Evolutionary conservation across 306 rosid genomes (phyloP), one percentile per base, ranked within the genome.

Genomic region (Acacia acuminata): DNA sequence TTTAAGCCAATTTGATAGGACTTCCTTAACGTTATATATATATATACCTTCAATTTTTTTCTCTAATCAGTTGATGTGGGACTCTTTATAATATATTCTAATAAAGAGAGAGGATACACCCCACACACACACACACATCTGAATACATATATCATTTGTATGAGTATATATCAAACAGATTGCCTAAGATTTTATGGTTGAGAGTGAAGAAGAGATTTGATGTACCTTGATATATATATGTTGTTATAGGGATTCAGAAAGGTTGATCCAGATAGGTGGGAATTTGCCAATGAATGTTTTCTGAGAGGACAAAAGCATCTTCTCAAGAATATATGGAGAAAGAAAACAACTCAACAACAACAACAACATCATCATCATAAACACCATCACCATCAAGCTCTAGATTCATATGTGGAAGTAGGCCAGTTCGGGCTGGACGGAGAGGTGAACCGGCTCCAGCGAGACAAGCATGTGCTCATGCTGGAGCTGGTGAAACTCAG

Each of bases 261-360:
- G 86, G 91, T 94, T 75, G 96, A 92, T 84, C 91, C 94, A 80
- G 97, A 91, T 71, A 91, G 63, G 43, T 94, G 97, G 97, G 98
- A 94, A 83, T 94, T 94, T 84, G 97, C 97, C 50, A 91, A 92
- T 81, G 94, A 93, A 76, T 89, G 85, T 65, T 96, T 96, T 86
- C 91, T 96, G 5, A 92, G 88, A 90, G 99, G 99, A 42, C 85
- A 91, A 81, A 93, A 73, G 78, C 85, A 84, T 61, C 94, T 92
- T n/a, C 51, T 96, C 67, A 93, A 88, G 91, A 83, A 85, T 40
- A 93, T 93, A 10, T 89, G 91, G 80, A 90, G 98, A 70, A 87
- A 92, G 82, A 96, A 85, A 76, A n/a, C 85, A 51, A 50, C n/a
- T n/a, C n/a, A n/a, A n/a, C n/a, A 83, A 77, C 88, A 86, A 75